Conservation (phyloP, 345 rosid genomes). For the Syzygium grande region DNA sequence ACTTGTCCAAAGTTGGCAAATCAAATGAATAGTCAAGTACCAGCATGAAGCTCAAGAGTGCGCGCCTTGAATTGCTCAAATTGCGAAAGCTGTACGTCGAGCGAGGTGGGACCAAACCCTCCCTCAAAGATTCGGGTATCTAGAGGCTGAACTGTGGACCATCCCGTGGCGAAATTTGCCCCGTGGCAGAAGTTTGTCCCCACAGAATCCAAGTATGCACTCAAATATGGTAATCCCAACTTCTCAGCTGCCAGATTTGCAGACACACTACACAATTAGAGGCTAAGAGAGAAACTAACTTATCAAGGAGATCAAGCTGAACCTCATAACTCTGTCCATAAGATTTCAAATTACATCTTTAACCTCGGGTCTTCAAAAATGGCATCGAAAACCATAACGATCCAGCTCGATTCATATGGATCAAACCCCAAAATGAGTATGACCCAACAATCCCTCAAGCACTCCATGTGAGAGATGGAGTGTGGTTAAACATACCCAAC, state of each 20-base stretch:
- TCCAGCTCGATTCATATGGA: not conserved
- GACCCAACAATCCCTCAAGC: not conserved
- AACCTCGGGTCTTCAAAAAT: not conserved
- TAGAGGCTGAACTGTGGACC: constrained; percentile 76
- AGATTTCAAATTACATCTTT: not conserved
- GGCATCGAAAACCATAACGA: not conserved
- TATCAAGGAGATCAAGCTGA: not conserved
- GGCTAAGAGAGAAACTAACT: not conserved
- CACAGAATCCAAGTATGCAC: constrained; percentile 79
- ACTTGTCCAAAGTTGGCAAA: constrained; percentile 26
- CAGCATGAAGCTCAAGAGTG: constrained; percentile 22
- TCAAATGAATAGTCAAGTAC: not conserved
- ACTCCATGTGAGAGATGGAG: not conserved
- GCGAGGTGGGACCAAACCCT: constrained; percentile 81
- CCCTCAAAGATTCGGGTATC: constrained; percentile 71
- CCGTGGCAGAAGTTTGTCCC: constrained; percentile 77
- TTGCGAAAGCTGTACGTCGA: constrained; percentile 79
- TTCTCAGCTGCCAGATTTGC: constrained; percentile 54
- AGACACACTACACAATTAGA: not conserved
- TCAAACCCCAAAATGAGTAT: not conserved
- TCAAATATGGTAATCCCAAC: constrained; percentile 58
- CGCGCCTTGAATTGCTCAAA: constrained; percentile 68
- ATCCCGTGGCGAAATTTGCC: constrained; percentile 88
- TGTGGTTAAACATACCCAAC: not conserved
- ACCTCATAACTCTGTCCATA: not conserved